Conservation (phyloP, 768 basidiomycete genomes). For the Sporobolomyces roseus region DNA sequence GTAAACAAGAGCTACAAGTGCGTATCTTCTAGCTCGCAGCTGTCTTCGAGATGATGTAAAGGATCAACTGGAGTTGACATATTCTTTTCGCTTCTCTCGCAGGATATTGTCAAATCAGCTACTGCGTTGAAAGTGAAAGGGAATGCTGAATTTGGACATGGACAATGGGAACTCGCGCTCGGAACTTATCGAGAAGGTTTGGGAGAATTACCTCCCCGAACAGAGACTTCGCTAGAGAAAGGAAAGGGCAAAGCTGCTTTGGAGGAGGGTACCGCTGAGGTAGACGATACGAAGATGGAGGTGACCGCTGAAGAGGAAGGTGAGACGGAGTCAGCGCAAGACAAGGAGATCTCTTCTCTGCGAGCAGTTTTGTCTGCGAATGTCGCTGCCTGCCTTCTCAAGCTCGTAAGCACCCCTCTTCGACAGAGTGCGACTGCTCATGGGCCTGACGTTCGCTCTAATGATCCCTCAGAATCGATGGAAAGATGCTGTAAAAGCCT, state of each 20-base stretch:
- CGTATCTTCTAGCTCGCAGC: no score
- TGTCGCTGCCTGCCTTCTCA: constrained; percentile 40
- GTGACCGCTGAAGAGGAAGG: constrained; percentile 9
- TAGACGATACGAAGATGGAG: constrained; percentile 12
- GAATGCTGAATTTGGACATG: constrained; percentile 27
- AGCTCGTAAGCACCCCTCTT: constrained; percentile 30
- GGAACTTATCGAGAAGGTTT: constrained; percentile 33
- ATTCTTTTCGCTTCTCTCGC: not conserved
- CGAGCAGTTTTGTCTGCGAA: constrained; percentile 39
- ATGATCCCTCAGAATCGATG: constrained; percentile 40
- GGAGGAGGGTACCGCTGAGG: not conserved
- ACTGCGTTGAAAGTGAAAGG: constrained; percentile 21
- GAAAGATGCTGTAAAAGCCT: constrained; percentile 72
- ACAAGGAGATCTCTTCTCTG: constrained; percentile 31
- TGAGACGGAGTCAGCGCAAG: no score
- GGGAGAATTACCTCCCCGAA: constrained; percentile 27
- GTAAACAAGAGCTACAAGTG: constrained; percentile 1
- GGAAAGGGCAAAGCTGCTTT: constrained; percentile 17
- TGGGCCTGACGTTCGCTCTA: not conserved
- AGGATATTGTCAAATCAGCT: constrained; percentile 26
- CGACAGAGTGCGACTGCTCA: not conserved
- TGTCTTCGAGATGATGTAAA: no score
- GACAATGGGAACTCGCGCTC: constrained; percentile 26
- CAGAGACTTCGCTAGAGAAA: not conserved
- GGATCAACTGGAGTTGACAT: no score